Evolutionary conservation across 2,329 filamentous ascomycete genomes (phyloP), one percentile per base, ranked within the genome.

Genomic region (Anthostomella pinea): DNA sequence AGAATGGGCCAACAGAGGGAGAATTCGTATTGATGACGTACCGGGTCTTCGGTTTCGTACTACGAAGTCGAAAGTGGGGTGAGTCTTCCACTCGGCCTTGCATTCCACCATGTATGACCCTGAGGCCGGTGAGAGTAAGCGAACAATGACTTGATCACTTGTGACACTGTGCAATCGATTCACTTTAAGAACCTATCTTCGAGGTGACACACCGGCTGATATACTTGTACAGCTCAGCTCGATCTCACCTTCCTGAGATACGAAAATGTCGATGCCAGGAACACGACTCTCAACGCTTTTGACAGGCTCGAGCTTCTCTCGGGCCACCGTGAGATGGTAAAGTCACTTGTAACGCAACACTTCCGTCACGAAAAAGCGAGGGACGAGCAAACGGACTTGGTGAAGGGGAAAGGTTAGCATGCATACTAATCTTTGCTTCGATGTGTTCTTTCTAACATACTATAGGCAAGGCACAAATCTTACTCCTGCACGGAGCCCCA

Each of bases 31-130:
- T 65, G 19, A 61, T 64, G 52, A 48, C 52, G 1, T 51, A 56
- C n/a, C 45, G 58, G 0, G 58, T 63, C 1, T 62, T 59, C 39
- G 62, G 52, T 0, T 65, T 61, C 18, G 45, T 62, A 1, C 35
- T 66, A 2, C 51, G 61, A 2, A 59, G 38, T 17, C 48, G 61
- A 0, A 60, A 52, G 44, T 64, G 59, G 62, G 54, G 58, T 58
- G 32, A 38, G 56, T 45, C 9, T n/a, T n/a, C n/a, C n/a, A n/a
- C n/a, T n/a, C n/a, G n/a, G n/a, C n/a, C n/a, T n/a, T n/a, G n/a
- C n/a, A n/a, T n/a, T n/a, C n/a, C n/a, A n/a, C n/a, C n/a, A n/a
- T n/a, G n/a, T n/a, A n/a, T n/a, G n/a, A n/a, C n/a, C n/a, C n/a
- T n/a, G n/a, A n/a, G n/a, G n/a, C n/a, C n/a, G n/a, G n/a, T n/a